Conservation (phyloP, 2,329 filamentous ascomycete genomes). For the Microcyclospora tardicrescens region DNA sequence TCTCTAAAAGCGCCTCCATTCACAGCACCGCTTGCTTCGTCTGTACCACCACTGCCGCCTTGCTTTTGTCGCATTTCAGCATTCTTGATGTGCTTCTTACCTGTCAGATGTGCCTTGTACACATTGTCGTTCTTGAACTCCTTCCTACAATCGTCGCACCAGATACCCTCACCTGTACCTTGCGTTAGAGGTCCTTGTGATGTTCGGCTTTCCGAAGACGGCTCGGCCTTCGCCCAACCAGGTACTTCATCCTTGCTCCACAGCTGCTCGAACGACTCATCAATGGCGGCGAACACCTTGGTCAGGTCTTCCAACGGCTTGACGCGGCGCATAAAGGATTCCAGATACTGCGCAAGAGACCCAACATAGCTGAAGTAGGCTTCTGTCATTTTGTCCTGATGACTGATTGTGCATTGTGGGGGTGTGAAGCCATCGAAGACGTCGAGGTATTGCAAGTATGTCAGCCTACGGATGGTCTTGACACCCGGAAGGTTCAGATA, state of each 20-base stretch:
- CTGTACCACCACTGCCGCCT: conserved; percentile 15
- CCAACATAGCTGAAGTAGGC: conserved; percentile 84
- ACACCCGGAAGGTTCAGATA: conserved; percentile 82
- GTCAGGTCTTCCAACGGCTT: conserved; percentile 77
- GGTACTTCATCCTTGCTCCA: conserved; percentile 72
- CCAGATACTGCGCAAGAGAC: conserved; percentile 67
- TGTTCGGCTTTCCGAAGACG: conserved; percentile 11
- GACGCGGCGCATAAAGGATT: conserved; percentile 73
- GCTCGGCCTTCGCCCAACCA: conserved; percentile 54
- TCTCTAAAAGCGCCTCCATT: background rate
- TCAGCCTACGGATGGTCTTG: conserved; percentile 52
- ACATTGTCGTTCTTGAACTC: conserved; percentile 94
- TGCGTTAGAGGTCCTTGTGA: conserved; percentile 33
- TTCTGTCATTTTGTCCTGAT: conserved; percentile 77
- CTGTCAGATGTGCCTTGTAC: conserved; percentile 75
- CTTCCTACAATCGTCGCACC: conserved; percentile 86
- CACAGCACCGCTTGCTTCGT: conserved; percentile 11
- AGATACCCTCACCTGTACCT: conserved; percentile 56
- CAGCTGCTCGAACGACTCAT: conserved; percentile 67
- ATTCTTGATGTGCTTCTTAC: conserved; percentile 85
- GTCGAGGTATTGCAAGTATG: conserved; percentile 87
- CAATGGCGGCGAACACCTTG: conserved; percentile 61
- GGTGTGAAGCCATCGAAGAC: conserved; percentile 75
- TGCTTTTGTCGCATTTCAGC: conserved; percentile 49
- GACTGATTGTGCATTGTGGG: conserved; percentile 60